Conservation (phyloP, 257 asterid species). For the Solanum medicagineum region DNA sequence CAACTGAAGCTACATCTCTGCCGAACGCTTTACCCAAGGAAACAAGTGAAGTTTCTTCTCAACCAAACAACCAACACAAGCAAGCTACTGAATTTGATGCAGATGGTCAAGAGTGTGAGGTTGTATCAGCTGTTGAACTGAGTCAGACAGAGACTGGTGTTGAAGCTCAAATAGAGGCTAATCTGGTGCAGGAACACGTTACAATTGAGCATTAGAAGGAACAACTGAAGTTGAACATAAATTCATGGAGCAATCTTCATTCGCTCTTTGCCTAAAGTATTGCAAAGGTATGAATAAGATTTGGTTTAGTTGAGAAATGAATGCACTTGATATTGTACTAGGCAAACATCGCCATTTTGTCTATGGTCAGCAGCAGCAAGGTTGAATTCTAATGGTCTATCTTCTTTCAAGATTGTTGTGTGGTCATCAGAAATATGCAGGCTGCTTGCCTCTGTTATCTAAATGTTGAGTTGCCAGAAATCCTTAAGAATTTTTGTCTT, state of each 20-base stretch:
- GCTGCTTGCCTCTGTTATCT: background rate
- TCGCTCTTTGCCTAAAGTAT: constrained; percentile 2
- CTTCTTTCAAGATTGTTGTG: constrained; percentile 11
- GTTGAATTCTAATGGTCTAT: constrained; percentile 6
- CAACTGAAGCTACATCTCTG: constrained; percentile 13
- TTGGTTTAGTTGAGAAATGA: constrained; percentile 3
- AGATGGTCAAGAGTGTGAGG: background rate
- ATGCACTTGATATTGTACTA: constrained; percentile 1
- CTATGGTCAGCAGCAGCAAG: constrained; percentile 14
- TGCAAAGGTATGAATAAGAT: constrained; percentile 9
- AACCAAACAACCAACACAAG: background rate
- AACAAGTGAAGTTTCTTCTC: constrained; percentile 10
- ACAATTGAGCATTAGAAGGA: constrained; percentile 9
- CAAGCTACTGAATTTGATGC: background rate
- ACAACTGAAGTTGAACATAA: constrained; percentile 1
- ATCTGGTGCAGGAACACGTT: constrained; percentile 2
- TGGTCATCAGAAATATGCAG: constrained; percentile 3
- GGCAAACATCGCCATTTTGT: constrained; percentile 6
- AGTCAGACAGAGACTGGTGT: background rate
- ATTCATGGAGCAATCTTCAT: constrained; percentile 10
- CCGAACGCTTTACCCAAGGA: constrained; percentile 9
- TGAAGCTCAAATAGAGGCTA: constrained; percentile 2
- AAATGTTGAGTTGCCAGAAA: constrained; percentile 5
- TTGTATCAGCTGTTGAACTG: background rate
- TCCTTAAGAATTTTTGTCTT: constrained; percentile 5